These are phyloP conservation scores for Quillaja saponaria DNA, from an alignment of 306 rosid species.

Conservation along the genomic window DNA sequence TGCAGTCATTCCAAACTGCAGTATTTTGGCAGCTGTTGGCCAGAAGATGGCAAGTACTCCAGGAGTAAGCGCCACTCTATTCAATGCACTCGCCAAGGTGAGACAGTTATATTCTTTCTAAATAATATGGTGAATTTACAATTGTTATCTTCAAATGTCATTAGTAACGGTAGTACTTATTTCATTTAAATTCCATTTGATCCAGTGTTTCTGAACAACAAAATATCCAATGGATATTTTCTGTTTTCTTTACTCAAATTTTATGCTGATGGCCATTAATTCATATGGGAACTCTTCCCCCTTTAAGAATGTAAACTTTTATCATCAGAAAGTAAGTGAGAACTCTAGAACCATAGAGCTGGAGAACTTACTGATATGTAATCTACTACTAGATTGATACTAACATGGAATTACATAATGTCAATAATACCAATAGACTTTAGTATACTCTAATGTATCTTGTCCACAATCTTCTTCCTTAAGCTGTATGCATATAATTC, in stretches of 20 bases:
- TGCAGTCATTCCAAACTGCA: conserved; percentile 84
- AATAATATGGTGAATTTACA: conserved; percentile 13
- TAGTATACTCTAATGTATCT: too few species aligned
- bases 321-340: too few species aligned
- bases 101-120: conserved; percentile 28
- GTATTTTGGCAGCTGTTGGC: conserved; percentile 98
- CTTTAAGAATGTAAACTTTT: background rate
- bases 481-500: too few species aligned
- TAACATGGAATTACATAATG: too few species aligned
- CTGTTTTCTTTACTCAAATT: background rate
- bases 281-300: too few species aligned
- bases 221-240: background rate
- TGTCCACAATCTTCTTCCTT: too few species aligned
- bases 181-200: conserved; percentile 3
- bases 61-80: conserved; percentile 97
- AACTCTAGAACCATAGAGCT: too few species aligned
- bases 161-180: background rate
- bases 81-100: conserved; percentile 98
- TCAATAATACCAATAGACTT: too few species aligned
- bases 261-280: too few species aligned
- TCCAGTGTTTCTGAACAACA: conserved; percentile 1
- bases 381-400: too few species aligned
- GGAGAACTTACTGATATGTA: too few species aligned
- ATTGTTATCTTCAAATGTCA: background rate
- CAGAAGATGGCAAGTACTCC: conserved; percentile 99